Evolutionary conservation across 345 rosid species (phyloP), one percentile per base, ranked within the genome.

Genomic region (Dovyalis caffra): DNA sequence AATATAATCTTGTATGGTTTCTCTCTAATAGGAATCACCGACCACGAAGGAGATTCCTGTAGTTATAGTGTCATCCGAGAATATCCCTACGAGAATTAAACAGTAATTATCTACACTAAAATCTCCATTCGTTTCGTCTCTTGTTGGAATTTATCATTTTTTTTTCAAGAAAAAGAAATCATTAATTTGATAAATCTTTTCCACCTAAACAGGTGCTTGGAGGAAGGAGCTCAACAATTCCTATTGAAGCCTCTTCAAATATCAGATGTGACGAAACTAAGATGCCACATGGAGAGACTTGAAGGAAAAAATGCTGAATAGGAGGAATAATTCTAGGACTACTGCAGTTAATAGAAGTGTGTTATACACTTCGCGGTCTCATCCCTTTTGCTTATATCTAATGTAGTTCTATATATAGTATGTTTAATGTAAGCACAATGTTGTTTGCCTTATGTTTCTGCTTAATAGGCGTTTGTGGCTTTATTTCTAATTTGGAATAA

Each of bases 11-110:
- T n/a, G n/a, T n/a, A n/a, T n/a, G n/a, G n/a, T n/a, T 18, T 31
- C 6, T 12, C 9, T 28, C 70, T 23, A 31, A 66, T 57, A 83
- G 87, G 85, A 76, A 78, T 86, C 85, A 6, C 75, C 78, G 1
- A 70, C 62, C 38, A 72, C 62, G 71, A 76, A 69, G 31, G 79
- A 80, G 25, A 63, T 79, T 6, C 79, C 86, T 4, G 77, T 84
- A 20, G 80, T 82, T 35, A 61, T 82, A 67, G 62, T 76, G 79
- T 84, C 85, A 14, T 82, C 85, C 1, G 87, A 82, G 68, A 76
- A 75, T 32, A 53, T 70, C 64, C 76, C 82, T 20, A 40, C 73
- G 8, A 63, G 73, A 29, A 78, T 80, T 3, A 65, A 84, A 62
- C 62, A 75, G 80, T 79, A 38, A 69, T 10, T 66, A 8, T 12